phyloP scores from a whole-genome alignment of 176 grass and related monocot genomes.

The Cenchrus americanus region DNA sequence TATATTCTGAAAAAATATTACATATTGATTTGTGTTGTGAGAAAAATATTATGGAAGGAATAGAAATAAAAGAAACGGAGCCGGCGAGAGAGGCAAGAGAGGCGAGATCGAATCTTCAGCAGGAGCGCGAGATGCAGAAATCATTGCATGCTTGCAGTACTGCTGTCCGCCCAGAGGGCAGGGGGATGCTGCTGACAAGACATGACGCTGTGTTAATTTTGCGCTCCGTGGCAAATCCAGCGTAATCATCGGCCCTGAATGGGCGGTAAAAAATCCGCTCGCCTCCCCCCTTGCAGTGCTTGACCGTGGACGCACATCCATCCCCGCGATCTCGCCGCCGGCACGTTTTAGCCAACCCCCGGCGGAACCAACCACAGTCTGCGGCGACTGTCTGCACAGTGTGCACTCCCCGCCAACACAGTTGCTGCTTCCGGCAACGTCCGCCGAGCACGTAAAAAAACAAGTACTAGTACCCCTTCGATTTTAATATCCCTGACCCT shows the following conservation, averaged over 20 bases:
- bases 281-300: too few relatives aligned
- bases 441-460: neutral
- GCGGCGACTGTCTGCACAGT: neutral
- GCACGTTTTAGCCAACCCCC: neutral
- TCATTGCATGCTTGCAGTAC: constrained; percentile 9
- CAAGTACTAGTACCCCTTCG: neutral
- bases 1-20: too few relatives aligned
- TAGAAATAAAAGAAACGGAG: too few relatives aligned
- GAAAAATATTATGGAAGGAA: too few relatives aligned
- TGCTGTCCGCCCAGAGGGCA: neutral
- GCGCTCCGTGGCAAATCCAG: neutral
- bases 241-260: neutral
- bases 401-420: neutral
- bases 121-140: constrained; percentile 1
- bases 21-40: too few relatives aligned
- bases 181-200: constrained; percentile 6
- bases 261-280: neutral
- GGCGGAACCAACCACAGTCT: neutral
- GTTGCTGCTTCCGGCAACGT: neutral
- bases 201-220: neutral
- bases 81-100: neutral
- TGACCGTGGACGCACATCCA: neutral
- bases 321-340: neutral
- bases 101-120: neutral
- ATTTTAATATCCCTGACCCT: neutral